Base-by-base conservation (phyloP, 164 flowering plant genomes). In the Platanus orientalis region DNA sequence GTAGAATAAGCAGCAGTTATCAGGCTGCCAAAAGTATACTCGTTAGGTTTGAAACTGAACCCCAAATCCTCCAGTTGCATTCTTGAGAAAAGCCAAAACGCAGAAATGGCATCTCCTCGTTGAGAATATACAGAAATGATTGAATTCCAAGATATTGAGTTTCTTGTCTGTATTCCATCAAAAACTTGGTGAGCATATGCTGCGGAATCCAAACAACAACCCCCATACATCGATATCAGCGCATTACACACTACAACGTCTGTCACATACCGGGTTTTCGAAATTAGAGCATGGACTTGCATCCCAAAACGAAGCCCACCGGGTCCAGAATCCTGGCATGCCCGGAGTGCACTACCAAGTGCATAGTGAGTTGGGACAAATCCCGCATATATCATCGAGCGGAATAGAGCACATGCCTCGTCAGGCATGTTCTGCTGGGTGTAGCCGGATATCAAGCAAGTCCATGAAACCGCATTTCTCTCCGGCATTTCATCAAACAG, bases 21-120 rank as follows among this genome's bases (percentile, higher is more conserved):
- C 57, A 93, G 70, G 67, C 97, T 93, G 24, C 94, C 89, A 72
- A 81, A 85, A 14, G 96, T 88, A 61, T 86, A 90, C 76, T 85
- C 94, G 54, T 71, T 87, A 30, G 98, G 91, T 59, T 59, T 75
- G 14, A 76, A 69, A 57, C 75, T 53, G 20, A 67, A 62, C 24
- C 72, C 77, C 0, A 7, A 24, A 53, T 54, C 72, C 49, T 74
- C 87, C 52, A 25, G 45, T 62, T 82, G 90, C 97, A 93, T 90
- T 39, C 62, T 29, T 20, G 84, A 76, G 47, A 81, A 83, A 21
- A 88, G 71, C 55, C 75, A 74, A 68, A 85, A 84, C 10, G 80
- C 83, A 61, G 81, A 72, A 47, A 36, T 23, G 25, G 73, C 75
- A 73, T 88, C 82, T 32, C 84, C 87, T 61, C 75, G 73, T 47